A percentile compares a stretch with the other conserved stretches of the same genome.
phyloP scores from a whole-genome alignment of 805 yeast genomes.

The Starmerella stigmatis region DNA sequence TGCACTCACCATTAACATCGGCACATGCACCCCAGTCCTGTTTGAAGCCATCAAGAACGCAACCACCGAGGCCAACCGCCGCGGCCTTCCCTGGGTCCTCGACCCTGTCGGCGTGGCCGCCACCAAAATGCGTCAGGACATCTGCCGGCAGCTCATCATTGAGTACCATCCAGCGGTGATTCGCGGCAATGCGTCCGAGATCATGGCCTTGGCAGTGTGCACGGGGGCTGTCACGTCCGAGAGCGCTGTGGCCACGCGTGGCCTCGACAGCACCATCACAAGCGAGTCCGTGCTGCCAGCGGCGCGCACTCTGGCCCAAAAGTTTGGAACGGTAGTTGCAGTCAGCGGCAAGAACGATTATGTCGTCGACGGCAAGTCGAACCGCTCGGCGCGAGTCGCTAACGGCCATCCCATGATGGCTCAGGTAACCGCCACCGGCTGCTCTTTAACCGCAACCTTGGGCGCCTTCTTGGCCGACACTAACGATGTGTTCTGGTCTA shows the following conservation, averaged over 20 bases:
- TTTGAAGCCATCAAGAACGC: constrained; percentile 17
- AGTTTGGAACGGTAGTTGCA: constrained; percentile 13
- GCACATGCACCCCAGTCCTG: constrained; percentile 37
- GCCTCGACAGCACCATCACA: constrained; percentile 21
- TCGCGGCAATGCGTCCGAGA: constrained; percentile 83
- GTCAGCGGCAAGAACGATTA: constrained; percentile 21
- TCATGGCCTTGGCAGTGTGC: constrained; percentile 33
- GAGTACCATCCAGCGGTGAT: constrained; percentile 51
- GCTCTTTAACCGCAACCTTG: constrained; percentile 21
- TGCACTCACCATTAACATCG: constrained; percentile 61
- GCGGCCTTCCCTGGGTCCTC: constrained; percentile 54
- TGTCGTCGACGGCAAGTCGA: constrained; percentile 15
- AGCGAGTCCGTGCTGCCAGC: constrained; percentile 19
- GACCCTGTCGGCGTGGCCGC: constrained; percentile 97
- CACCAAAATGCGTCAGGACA: constrained; percentile 43
- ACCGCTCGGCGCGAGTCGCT: constrained; percentile 11
- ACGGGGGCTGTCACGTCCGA: background rate
- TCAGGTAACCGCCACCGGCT: constrained; percentile 24
- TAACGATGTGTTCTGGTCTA: constrained; percentile 8
- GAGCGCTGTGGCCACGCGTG: constrained; percentile 28
- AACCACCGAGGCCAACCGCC: constrained; percentile 45
- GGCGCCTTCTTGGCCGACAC: constrained; percentile 18
- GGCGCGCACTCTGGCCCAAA: constrained; percentile 17
- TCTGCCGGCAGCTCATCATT: constrained; percentile 42
- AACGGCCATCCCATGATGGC: constrained; percentile 24